Conservation (phyloP, 1,284 basidiomycete species). For the Anthracocystis walkeri region DNA sequence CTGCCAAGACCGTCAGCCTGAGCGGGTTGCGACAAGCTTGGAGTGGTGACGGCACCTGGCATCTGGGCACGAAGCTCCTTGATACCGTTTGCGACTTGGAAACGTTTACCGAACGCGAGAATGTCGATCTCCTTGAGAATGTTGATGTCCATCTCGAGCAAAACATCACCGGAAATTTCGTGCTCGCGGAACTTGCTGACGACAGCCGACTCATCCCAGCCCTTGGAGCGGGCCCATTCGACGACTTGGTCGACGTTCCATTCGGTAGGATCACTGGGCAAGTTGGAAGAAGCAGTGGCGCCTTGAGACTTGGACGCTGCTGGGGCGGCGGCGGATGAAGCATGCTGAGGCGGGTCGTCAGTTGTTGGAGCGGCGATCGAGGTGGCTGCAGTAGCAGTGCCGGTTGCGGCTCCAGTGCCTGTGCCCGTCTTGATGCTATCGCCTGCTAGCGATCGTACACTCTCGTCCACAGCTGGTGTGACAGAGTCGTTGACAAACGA, state of each 20-base stretch:
- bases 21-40: constrained; percentile 19
- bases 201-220: constrained; percentile 83
- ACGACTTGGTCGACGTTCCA: constrained; percentile 92
- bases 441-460: constrained; percentile 36
- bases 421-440: constrained; percentile 34
- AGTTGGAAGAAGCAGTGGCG: constrained; percentile 7
- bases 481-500: constrained; percentile 12
- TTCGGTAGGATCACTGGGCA: constrained; percentile 74
- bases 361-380: constrained; percentile 62
- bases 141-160: constrained; percentile 91
- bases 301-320: constrained; percentile 15
- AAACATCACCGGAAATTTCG: constrained; percentile 96
- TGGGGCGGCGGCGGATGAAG: constrained; percentile 2
- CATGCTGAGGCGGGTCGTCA: constrained; percentile 46
- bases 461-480: constrained; percentile 24
- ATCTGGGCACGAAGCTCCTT: constrained; percentile 76
- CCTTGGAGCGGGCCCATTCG: constrained; percentile 85
- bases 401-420: constrained; percentile 26
- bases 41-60: constrained; percentile 26
- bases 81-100: constrained; percentile 94
- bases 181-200: constrained; percentile 83
- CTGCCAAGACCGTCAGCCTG: constrained; percentile 38
- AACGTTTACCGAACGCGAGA: constrained; percentile 90
- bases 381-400: constrained; percentile 48
- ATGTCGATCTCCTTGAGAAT: constrained; percentile 97